Conservation (phyloP, 352 stramenopile genomes). For the Globisporangium lucens region DNA sequence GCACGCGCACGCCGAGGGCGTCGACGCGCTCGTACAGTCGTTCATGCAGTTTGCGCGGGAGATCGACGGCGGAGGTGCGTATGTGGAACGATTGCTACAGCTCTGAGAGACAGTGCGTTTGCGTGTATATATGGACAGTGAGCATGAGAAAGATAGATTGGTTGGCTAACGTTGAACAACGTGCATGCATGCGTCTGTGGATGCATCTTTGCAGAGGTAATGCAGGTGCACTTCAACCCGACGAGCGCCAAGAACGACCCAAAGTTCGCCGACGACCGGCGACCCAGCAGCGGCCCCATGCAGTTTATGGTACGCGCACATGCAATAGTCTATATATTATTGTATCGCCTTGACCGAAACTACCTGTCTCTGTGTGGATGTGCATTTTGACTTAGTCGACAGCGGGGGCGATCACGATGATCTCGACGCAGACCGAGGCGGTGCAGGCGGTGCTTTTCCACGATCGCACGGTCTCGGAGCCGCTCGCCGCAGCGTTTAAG, state of each 20-base stretch:
- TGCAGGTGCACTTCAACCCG: slow-evolving; percentile 67
- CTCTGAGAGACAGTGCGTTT: too few species aligned
- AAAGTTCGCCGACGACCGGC: slow-evolving; percentile 18
- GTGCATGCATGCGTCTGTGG: neutral
- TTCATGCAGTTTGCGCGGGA: slow-evolving; percentile 84
- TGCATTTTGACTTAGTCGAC: slow-evolving; percentile 25
- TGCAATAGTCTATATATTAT: neutral
- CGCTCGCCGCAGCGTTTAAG: slow-evolving; percentile 41
- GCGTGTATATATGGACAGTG: too few species aligned
- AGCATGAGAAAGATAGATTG: too few species aligned
- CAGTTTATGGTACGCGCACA: slow-evolving; percentile 17
- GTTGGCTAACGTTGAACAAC: too few species aligned
- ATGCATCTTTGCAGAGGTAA: slow-evolving; percentile 40
- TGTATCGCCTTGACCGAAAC: neutral
- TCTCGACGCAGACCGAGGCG: slow-evolving; percentile 54
- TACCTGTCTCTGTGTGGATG: neutral
- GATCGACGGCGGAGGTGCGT: slow-evolving; percentile 72
- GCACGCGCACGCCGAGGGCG: slow-evolving; percentile 63
- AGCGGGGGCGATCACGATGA: slow-evolving; percentile 60
- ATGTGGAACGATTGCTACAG: neutral
- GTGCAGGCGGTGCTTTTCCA: slow-evolving; percentile 79
- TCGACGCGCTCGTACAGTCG: slow-evolving; percentile 77
- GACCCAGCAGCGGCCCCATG: slow-evolving; percentile 18
- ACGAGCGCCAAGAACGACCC: slow-evolving; percentile 19
- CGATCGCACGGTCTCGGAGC: slow-evolving; percentile 53